A percentile compares a stretch with the other conserved stretches of the same genome.
Conservation (phyloP, 768 basidiomycete genomes). For the Rhodotorula graminis region DNA sequence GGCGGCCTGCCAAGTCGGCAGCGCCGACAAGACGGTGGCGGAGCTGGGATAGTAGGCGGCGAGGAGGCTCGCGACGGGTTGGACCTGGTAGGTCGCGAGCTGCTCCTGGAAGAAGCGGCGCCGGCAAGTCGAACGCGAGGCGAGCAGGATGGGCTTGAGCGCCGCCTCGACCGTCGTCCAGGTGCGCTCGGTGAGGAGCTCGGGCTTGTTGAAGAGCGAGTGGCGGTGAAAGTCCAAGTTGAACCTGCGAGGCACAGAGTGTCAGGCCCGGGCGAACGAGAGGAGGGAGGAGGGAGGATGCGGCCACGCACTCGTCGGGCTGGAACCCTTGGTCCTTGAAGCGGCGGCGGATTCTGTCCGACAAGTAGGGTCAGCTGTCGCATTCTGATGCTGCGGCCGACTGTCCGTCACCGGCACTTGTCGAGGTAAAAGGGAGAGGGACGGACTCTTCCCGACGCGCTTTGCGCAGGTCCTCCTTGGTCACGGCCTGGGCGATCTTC, state of each 20-base stretch:
- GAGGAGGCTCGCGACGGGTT: background rate
- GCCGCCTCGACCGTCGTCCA: background rate
- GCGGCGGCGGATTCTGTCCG: background rate
- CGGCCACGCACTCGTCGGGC: background rate
- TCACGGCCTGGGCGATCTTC: background rate
- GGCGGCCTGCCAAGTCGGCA: background rate
- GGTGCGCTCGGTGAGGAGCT: background rate
- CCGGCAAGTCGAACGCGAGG: background rate
- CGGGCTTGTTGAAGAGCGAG: background rate
- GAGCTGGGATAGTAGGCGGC: background rate
- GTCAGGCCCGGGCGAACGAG: no score
- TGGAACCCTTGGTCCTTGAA: conserved; percentile 1
- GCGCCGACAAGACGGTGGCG: background rate
- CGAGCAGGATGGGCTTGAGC: background rate
- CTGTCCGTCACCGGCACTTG: no score
- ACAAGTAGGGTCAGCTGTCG: no score
- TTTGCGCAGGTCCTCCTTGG: background rate
- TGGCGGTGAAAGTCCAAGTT: background rate
- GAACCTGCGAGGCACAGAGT: background rate
- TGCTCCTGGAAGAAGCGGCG: background rate
- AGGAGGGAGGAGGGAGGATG: no score
- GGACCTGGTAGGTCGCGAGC: background rate
- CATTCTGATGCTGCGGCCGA: no score
- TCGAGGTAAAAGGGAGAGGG: no score
- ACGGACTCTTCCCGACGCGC: background rate